Base-by-base conservation (phyloP, 345 rosid genomes). In the Geranium brycei region DNA sequence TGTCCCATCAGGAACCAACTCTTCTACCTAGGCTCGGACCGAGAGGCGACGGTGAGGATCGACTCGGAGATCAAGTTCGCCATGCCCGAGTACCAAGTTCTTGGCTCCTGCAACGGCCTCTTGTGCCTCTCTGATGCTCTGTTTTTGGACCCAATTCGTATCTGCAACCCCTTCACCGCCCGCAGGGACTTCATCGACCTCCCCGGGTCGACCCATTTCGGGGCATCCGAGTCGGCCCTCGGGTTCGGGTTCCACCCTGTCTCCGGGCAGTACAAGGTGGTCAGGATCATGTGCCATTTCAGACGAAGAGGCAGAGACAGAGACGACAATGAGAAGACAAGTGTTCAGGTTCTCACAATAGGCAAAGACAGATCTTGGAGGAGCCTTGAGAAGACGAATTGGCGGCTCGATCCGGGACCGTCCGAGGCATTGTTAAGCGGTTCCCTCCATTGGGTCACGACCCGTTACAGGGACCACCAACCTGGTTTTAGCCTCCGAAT, bases 361-460 rank as follows among this genome's bases (percentile, higher is more conserved):
- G 71, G 65, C 15, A 17, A 23, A 8, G 57, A 18, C n/a, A 13
- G 15, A 10, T 10, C 57, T 3, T 67, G 70, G 70, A 67, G 64
- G 56, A 61, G 30, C 30, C 32, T 61, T 5, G 70, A 64, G 35
- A 57, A 62, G 14, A 17, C 19, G 31, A 55, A 55, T 6, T 38
- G 56, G 57, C 17, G 23, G 31, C 51, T 57, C 58, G 55, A 19
- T 19, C 30, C 58, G 19, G 38, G 40, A 4, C 10, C 58, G 6
- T 55, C 38, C 0, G 17, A 57, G 53, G 47, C 31, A 18, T 57
- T 40, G 38, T 12, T 69, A 0, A 62, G 58, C 57, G 66, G 58
- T 19, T 35, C 47, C 19, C 65, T 63, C 58, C 72, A 69, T 28
- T 69, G 66, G 72, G 41, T 41, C 4, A 41, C 58, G 0, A 15